phyloP scores from a whole-genome alignment of 2,329 filamentous ascomycete genomes.

The Ceratocystis alfenasii region DNA sequence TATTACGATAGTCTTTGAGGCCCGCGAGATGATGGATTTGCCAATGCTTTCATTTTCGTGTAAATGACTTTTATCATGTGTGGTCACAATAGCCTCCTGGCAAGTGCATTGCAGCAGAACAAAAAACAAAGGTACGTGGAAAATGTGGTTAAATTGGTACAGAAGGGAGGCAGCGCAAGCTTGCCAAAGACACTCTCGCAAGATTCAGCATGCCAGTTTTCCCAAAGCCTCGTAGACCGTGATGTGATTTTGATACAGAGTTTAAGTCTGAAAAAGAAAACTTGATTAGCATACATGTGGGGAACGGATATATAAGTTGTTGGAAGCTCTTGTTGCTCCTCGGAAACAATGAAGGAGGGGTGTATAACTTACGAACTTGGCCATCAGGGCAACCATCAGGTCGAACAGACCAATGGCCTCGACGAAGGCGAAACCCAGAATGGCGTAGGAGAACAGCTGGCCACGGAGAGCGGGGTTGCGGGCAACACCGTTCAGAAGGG shows the following conservation, averaged over 20 bases:
- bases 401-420: constrained; percentile 85
- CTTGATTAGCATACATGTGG: not conserved
- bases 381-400: constrained; percentile 87
- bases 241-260: constrained; percentile 23
- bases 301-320: too few relatives aligned
- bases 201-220: constrained; percentile 23
- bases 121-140: constrained; percentile 21
- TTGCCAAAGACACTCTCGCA: constrained; percentile 23
- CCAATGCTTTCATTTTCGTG: constrained; percentile 18
- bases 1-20: not conserved
- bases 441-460: constrained; percentile 92
- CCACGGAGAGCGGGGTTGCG: constrained; percentile 90
- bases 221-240: constrained; percentile 23
- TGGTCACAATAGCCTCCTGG: constrained; percentile 15
- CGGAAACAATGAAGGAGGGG: not conserved
- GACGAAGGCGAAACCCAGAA: constrained; percentile 91
- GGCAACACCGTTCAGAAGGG: constrained; percentile 78
- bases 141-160: constrained; percentile 23
- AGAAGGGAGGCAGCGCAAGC: constrained; percentile 22
- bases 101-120: constrained; percentile 12
- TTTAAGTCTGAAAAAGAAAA: constrained; percentile 21
- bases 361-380: constrained; percentile 60
- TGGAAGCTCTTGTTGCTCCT: not conserved
- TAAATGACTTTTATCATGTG: constrained; percentile 13
- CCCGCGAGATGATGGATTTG: constrained; percentile 14